Evolutionary conservation across 1,284 basidiomycete genomes (phyloP), one percentile per base, ranked within the genome.

Genomic region (Tilletia walkeri): DNA sequence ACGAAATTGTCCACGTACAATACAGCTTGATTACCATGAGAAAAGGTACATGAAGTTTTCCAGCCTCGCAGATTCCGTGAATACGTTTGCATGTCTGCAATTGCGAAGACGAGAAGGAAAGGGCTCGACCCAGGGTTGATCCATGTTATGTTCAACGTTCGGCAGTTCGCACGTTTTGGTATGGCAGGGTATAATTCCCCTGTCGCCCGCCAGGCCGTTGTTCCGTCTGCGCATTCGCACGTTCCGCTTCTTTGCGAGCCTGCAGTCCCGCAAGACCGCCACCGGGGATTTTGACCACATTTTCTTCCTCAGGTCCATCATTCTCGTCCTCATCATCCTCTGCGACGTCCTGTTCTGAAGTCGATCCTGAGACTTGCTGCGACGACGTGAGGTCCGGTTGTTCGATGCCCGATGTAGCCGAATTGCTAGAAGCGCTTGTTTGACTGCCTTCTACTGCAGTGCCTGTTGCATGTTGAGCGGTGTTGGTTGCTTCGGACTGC

Each of bases 181-280:
- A 63, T 12, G 59, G 59, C 34, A 63, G 38, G 30, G 18, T 63
- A 34, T 38, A 38, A 9, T 63, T 36, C 18, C 59, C 59, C 30
- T 9, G 16, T 4, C 59, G 59, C 16, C 59, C 59, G 59, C 59
- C 59, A 9, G 34, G 16, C 30, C 36, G 59, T 41, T 34, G 59
- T 9, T 39, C 59, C 59, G 36, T 39, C 34, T 34, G 30, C 34
- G 36, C 9, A 10, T 45, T 45, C 36, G 59, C 59, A 9, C 59
- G 59, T 16, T 63, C 59, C 30, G 38, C 36, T 34, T 63, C 59
- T 36, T 63, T 63, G 30, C 59, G 59, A 10, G 34, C 59, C 18
- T 41, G 30, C 38, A 63, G 36, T 7, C 59, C 59, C 59, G 59
- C 34, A 9, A 63, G 34, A 41, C 59, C 38, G 20, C 59, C 38